Evolutionary conservation across 225 moss, liverwort and hornwort genomes (phyloP).

Genomic region (Lunularia cruciata): DNA sequence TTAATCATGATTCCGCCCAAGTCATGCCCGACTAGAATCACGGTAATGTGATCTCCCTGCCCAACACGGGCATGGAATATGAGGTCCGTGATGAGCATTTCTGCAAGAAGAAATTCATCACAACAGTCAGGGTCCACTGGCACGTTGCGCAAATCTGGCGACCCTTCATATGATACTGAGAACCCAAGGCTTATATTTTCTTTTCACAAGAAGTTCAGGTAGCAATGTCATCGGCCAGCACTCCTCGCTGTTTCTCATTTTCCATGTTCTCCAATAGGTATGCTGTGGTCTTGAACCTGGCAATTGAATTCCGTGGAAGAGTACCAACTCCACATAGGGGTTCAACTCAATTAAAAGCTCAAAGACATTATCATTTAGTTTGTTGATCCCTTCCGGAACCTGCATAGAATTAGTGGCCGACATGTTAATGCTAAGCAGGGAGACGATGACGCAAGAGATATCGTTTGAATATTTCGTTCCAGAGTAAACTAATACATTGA

Average conservation of each 20-base stretch:
- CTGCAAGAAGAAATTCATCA: not conserved
- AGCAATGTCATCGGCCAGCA: slow-evolving; percentile 16
- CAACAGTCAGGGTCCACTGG: not conserved
- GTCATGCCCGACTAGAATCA: not conserved
- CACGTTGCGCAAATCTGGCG: not conserved
- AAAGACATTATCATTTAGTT: not conserved
- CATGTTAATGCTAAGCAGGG: no score
- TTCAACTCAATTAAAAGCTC: not conserved
- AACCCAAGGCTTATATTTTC: not conserved
- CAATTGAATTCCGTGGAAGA: slow-evolving; percentile 3
- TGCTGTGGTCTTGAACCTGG: not conserved
- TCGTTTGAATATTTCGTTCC: no score
- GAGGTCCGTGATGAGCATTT: not conserved
- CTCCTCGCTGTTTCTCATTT: slow-evolving; percentile 12
- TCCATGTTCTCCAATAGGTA: slow-evolving; percentile 19
- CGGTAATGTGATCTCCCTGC: not conserved
- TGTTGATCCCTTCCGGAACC: no score
- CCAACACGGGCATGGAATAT: not conserved
- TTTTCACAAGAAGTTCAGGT: not conserved
- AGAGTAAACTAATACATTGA: no score
- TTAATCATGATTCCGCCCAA: slow-evolving; percentile 7
- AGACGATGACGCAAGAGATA: no score
- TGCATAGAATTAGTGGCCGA: no score
- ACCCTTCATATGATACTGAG: slow-evolving; percentile 1
- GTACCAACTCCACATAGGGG: not conserved